Conservation (phyloP, 345 rosid genomes). For the thale cress (Arabidopsis thaliana) region TAIR10.1 NC_003076.8:25691001-25691500, state of each 20-base stretch:
- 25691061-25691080: conserved; percentile 69
- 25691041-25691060: conserved; percentile 87
- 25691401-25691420: conserved; percentile 89
- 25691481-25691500: conserved; percentile 58
- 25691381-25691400: conserved; percentile 69
- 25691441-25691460: conserved; percentile 93
- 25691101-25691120: conserved; percentile 58
- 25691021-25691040: conserved; percentile 86
- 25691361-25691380: conserved; percentile 95
- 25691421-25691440: conserved; percentile 88
- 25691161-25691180: conserved; percentile 51
- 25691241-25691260: conserved; percentile 71
- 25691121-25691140: conserved; percentile 62
- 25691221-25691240: conserved; percentile 91
- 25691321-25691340: conserved; percentile 23
- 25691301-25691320: not conserved
- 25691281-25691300: not conserved
- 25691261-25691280: conserved; percentile 88
- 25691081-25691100: conserved; percentile 49
- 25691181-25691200: conserved; percentile 79
- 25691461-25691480: conserved; percentile 75
- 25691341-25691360: conserved; percentile 55
- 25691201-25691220: conserved; percentile 89
- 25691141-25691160: conserved; percentile 55
- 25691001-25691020: conserved; percentile 86